These are phyloP conservation scores for Dactylellina cionopaga DNA, from an alignment of 2,329 filamentous ascomycete species.

Conservation along the genomic window DNA sequence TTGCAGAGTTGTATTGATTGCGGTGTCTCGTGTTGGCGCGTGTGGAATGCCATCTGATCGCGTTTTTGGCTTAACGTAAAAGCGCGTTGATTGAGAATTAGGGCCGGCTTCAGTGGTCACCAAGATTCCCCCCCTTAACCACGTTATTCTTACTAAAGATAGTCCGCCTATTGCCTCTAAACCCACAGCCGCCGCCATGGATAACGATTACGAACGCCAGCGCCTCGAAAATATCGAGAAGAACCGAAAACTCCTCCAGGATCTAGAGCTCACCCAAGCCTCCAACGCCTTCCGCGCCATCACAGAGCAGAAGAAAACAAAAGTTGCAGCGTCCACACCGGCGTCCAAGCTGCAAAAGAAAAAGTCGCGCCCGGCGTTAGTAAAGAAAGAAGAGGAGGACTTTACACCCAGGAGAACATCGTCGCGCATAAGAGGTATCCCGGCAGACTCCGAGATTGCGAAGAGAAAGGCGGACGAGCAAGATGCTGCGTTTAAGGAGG, in stretches of 20 bases:
- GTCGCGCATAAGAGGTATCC: conserved; percentile 70
- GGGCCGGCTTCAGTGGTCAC: too few relatives aligned
- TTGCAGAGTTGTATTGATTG: not conserved
- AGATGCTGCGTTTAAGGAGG: conserved; percentile 67
- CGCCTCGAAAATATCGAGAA: conserved; percentile 58
- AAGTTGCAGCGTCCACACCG: conserved; percentile 3
- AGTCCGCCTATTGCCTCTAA: not conserved
- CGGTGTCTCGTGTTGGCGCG: too few relatives aligned
- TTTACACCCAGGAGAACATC: conserved; percentile 69
- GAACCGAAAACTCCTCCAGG: conserved; percentile 58
- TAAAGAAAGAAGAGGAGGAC: conserved; percentile 71
- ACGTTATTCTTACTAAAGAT: too few relatives aligned
- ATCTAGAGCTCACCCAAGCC: conserved; percentile 56
- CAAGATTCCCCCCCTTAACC: not conserved
- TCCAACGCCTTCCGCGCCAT: conserved; percentile 50
- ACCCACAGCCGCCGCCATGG: not conserved
- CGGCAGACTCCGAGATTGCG: conserved; percentile 73
- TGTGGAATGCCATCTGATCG: too few relatives aligned
- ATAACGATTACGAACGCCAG: conserved; percentile 58
- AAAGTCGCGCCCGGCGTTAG: conserved; percentile 62
- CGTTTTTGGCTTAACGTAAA: too few relatives aligned
- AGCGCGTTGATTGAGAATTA: not conserved
- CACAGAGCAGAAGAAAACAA: conserved; percentile 38
- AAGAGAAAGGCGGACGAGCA: conserved; percentile 76
- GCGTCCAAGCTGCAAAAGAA: conserved; percentile 32